A percentile compares a stretch with the other conserved stretches of the same genome.
Conservation (phyloP, 2,329 filamentous ascomycete genomes). For the Trichoderma koningii region DNA sequence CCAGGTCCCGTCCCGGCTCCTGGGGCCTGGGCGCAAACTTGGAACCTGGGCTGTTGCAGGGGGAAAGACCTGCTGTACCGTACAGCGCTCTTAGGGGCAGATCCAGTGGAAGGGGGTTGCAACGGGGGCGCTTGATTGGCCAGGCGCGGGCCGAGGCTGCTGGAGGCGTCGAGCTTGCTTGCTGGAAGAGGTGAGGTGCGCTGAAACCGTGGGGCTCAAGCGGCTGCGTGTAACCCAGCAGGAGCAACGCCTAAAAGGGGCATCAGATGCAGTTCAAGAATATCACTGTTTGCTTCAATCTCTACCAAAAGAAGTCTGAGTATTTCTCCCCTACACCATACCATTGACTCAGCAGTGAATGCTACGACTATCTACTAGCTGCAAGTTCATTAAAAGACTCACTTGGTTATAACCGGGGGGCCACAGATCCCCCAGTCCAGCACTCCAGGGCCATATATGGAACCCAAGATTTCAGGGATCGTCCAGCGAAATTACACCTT, state of each 20-base stretch:
- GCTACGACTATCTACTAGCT: too few species aligned
- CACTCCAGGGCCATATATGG: neutral
- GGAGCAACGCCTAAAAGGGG: neutral
- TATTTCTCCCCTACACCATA: too few species aligned
- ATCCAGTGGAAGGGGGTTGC: slow-evolving; percentile 21
- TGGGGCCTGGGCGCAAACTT: neutral
- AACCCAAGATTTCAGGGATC: slow-evolving; percentile 23
- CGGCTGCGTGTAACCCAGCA: neutral
- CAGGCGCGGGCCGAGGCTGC: slow-evolving; percentile 3
- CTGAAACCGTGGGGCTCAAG: slow-evolving; percentile 12
- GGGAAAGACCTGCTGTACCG: neutral
- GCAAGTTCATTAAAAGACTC: neutral
- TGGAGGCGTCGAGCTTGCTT: neutral
- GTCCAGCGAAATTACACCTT: slow-evolving; percentile 15
- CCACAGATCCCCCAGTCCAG: neutral
- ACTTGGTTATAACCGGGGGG: neutral
- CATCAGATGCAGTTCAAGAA: neutral
- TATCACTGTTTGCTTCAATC: too few species aligned
- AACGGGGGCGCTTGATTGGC: slow-evolving; percentile 11
- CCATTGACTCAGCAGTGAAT: neutral
- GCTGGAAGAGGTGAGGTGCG: slow-evolving; percentile 8
- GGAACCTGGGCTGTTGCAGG: neutral
- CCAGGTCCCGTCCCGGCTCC: neutral
- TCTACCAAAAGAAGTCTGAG: too few species aligned
- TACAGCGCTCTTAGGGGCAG: slow-evolving; percentile 20